phyloP scores from a whole-genome alignment of 345 rosid genomes.

The Citrus mangshanensis region DNA sequence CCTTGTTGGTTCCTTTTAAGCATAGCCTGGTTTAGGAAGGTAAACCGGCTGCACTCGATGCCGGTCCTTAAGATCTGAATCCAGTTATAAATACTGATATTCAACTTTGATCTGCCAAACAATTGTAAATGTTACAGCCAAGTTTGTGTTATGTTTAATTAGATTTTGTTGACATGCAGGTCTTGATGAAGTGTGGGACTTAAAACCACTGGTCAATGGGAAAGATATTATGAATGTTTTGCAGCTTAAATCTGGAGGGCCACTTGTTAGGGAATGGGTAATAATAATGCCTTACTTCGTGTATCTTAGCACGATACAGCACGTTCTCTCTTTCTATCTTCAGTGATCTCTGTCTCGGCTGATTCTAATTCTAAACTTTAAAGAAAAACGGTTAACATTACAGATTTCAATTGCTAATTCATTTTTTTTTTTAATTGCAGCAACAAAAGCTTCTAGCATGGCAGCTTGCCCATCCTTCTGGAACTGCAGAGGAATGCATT shows the following conservation, averaged over 20 bases:
- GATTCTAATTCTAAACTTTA: too few relatives aligned
- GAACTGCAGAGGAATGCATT: conserved; percentile 74
- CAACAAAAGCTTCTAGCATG: conserved; percentile 74
- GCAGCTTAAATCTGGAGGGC: conserved; percentile 76
- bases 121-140: neutral
- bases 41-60: neutral
- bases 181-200: conserved; percentile 75
- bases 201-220: conserved; percentile 78
- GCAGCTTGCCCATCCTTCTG: conserved; percentile 77
- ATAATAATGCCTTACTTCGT: conserved; percentile 18
- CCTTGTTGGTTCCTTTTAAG: neutral
- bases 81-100: neutral
- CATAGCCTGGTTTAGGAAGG: too few relatives aligned
- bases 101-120: neutral
- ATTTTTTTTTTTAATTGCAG: conserved; percentile 40
- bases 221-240: conserved; percentile 59
- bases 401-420: conserved; percentile 1
- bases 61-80: neutral
- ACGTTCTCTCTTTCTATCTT: too few relatives aligned
- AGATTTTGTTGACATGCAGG: conserved; percentile 41
- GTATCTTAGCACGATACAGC: too few relatives aligned
- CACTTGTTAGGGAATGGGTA: conserved; percentile 85
- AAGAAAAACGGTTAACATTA: neutral
- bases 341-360: too few relatives aligned
- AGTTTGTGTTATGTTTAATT: neutral